These are phyloP conservation scores for Penicillium daleae DNA, from an alignment of 495 filamentous ascomycete species.

Conservation along the genomic window DNA sequence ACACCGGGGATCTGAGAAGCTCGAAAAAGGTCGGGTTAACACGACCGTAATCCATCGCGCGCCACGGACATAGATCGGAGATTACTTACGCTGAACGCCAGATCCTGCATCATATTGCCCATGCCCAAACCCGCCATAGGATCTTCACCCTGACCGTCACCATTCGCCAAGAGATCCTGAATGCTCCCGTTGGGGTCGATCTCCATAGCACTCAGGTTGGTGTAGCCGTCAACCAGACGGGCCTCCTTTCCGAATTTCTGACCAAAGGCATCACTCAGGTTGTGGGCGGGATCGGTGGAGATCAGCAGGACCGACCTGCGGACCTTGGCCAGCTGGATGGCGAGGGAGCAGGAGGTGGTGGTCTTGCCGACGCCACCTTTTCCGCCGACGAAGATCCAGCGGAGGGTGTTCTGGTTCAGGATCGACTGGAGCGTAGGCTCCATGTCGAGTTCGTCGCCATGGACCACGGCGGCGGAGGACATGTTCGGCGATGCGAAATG, in stretches of 20 bases:
- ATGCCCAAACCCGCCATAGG: constrained; percentile 67
- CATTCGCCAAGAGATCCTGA: constrained; percentile 85
- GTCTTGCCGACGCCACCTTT: constrained; percentile 99
- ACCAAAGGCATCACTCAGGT: constrained; percentile 95
- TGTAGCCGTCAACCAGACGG: constrained; percentile 85
- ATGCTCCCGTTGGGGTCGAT: constrained; percentile 99
- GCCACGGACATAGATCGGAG: too few relatives aligned
- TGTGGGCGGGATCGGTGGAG: constrained; percentile 98
- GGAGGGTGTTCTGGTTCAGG: constrained; percentile 88
- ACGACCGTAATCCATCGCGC: not conserved
- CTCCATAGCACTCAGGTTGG: constrained; percentile 97
- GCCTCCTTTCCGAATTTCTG: constrained; percentile 99
- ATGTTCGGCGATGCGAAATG: constrained; percentile 43
- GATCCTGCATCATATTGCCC: constrained; percentile 75
- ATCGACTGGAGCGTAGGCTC: constrained; percentile 94
- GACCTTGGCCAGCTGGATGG: constrained; percentile 96
- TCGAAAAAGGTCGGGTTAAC: not conserved
- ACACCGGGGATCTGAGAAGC: constrained; percentile 85
- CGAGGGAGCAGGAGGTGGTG: constrained; percentile 95
- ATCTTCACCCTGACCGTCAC: constrained; percentile 73
- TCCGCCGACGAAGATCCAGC: constrained; percentile 99
- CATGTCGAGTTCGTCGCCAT: constrained; percentile 76
- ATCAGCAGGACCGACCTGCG: constrained; percentile 96
- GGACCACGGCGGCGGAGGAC: constrained; percentile 62
- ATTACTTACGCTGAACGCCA: constrained; percentile 66